Conservation (phyloP, 1,284 basidiomycete genomes). For the Marasmius tenuissimus region DNA sequence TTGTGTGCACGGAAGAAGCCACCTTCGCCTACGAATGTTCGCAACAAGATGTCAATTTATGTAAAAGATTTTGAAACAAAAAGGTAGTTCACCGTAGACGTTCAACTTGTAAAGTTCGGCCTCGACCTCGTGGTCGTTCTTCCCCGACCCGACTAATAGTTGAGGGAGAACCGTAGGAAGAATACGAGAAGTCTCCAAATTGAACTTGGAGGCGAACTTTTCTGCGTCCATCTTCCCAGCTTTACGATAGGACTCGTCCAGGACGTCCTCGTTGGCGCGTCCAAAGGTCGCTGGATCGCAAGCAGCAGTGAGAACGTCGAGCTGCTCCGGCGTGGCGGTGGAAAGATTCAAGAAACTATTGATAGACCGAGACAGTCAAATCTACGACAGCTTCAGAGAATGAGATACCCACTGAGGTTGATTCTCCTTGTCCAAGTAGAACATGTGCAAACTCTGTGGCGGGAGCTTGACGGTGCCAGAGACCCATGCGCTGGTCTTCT, state of each 20-base stretch:
- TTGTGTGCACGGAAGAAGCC: constrained; percentile 42
- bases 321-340: not conserved
- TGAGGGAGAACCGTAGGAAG: not conserved
- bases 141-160: not conserved
- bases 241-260: constrained; percentile 33
- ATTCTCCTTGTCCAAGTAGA: not conserved
- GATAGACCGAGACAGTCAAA: not conserved
- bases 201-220: constrained; percentile 27
- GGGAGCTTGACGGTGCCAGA: not conserved
- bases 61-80: not conserved
- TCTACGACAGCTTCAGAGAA: not conserved
- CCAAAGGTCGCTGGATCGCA: constrained; percentile 33
- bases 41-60: not conserved
- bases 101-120: constrained; percentile 30
- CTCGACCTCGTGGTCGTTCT: not conserved
- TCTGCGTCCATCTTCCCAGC: constrained; percentile 30
- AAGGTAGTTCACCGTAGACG: constrained; percentile 24
- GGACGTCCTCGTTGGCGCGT: constrained; percentile 23
- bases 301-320: constrained; percentile 13
- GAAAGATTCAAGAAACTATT: not conserved
- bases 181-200: constrained; percentile 15
- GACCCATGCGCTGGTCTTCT: not conserved
- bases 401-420: not conserved
- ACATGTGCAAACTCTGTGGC: not conserved
- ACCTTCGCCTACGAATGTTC: not conserved